A percentile compares a stretch with the other conserved stretches of the same genome.
Evolutionary conservation across 495 filamentous ascomycete genomes (phyloP).

Genomic region (Articulospora tetracladia): DNA sequence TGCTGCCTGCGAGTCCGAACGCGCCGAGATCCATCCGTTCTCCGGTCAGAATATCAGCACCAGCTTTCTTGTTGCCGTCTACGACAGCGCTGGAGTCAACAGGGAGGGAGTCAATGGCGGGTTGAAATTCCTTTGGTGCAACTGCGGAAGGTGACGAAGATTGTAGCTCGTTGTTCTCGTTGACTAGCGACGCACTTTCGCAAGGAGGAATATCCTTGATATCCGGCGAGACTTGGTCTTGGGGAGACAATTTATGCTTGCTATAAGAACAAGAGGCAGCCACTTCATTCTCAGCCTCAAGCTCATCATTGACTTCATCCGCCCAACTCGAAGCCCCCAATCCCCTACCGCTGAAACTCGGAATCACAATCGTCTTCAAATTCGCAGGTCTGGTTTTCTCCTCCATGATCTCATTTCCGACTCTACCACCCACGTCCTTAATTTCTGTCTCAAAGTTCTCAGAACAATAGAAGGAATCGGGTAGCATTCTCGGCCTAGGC

Average conservation of each 20-base stretch:
- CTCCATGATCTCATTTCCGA: background rate
- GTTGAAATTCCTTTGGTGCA: too few species aligned
- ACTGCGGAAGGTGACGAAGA: too few species aligned
- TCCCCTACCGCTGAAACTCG: slow-evolving; percentile 3
- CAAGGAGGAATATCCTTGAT: background rate
- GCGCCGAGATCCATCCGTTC: background rate
- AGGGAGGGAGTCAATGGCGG: too few species aligned
- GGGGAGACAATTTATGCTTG: background rate
- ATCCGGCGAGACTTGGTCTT: background rate
- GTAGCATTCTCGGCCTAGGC: background rate
- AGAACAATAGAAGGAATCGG: background rate
- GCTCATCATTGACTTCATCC: slow-evolving; percentile 21
- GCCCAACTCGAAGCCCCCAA: slow-evolving; percentile 15
- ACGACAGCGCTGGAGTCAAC: too few species aligned
- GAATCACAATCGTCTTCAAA: slow-evolving; percentile 12
- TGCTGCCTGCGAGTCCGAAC: background rate
- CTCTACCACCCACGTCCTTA: background rate
- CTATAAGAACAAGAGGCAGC: background rate
- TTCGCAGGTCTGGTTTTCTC: slow-evolving; percentile 7
- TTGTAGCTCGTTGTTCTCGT: background rate
- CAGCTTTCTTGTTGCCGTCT: background rate
- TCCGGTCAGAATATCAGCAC: background rate
- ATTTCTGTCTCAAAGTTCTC: background rate
- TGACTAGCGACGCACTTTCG: background rate
- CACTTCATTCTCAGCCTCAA: background rate